These are phyloP conservation scores for Kluyveromyces wickerhamii DNA, from an alignment of 805 yeast species.

Conservation along the genomic window DNA sequence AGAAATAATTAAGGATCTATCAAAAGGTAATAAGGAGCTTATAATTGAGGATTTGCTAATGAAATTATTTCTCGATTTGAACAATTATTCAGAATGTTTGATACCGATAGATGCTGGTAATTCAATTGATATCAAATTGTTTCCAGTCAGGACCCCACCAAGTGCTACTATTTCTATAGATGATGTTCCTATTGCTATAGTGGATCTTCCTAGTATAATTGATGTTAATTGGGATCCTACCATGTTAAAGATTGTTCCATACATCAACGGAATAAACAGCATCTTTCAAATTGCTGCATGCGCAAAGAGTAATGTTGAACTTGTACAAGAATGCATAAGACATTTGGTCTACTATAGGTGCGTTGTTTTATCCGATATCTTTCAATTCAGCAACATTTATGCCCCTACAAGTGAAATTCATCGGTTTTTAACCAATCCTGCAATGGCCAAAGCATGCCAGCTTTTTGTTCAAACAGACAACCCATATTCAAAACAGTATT, in stretches of 20 bases:
- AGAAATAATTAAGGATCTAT: slow-evolving; percentile 24
- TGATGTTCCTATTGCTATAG: slow-evolving; percentile 91
- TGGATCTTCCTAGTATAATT: slow-evolving; percentile 58
- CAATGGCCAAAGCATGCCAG: slow-evolving; percentile 77
- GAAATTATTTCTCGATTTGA: slow-evolving; percentile 89
- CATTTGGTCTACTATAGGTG: slow-evolving; percentile 88
- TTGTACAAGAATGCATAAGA: slow-evolving; percentile 82
- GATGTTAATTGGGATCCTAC: slow-evolving; percentile 98
- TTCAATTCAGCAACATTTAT: slow-evolving; percentile 82
- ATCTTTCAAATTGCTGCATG: slow-evolving; percentile 66
- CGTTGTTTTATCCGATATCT: slow-evolving; percentile 72
- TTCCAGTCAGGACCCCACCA: slow-evolving; percentile 81
- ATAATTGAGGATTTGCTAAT: slow-evolving; percentile 71
- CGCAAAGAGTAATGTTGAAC: slow-evolving; percentile 69
- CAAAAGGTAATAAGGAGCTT: slow-evolving; percentile 24
- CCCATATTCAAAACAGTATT: slow-evolving; percentile 26
- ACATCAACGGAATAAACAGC: slow-evolving; percentile 82
- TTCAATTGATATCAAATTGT: slow-evolving; percentile 86
- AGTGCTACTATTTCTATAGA: slow-evolving; percentile 64
- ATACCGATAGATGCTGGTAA: slow-evolving; percentile 88
- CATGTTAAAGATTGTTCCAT: slow-evolving; percentile 79
- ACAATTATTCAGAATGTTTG: slow-evolving; percentile 91
- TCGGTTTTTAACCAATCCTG: slow-evolving; percentile 52
- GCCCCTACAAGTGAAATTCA: slow-evolving; percentile 80
- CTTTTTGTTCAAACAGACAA: slow-evolving; percentile 54